phyloP scores from a whole-genome alignment of 306 rosid genomes.

The Dryas alaskensis region DNA sequence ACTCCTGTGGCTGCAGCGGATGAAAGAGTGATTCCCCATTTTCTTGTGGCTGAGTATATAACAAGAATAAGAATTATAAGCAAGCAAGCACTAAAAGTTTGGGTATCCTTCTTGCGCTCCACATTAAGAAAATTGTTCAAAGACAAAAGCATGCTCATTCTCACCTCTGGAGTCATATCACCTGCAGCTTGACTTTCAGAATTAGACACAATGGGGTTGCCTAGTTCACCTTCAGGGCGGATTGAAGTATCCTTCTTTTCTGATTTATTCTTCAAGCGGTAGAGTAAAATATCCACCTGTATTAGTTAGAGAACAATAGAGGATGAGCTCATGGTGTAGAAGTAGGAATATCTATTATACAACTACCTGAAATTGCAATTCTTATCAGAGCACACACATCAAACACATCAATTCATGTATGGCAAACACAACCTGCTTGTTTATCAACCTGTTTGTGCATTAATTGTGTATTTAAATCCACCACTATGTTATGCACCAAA shows the following conservation, averaged over 20 bases:
- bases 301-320: conserved; percentile 19
- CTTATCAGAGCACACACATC: not conserved
- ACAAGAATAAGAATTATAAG: no score
- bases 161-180: conserved; percentile 7
- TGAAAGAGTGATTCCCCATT: not conserved
- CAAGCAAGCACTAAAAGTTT: not conserved
- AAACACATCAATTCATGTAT: no score
- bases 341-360: no score
- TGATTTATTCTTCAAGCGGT: conserved; percentile 36
- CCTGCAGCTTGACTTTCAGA: conserved; percentile 1
- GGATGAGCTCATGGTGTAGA: no score
- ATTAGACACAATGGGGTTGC: conserved; percentile 16
- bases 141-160: no score
- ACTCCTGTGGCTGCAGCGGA: not conserved
- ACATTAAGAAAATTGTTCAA: not conserved
- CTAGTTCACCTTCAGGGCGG: conserved; percentile 27
- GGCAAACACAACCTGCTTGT: no score
- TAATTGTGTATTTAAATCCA: no score
- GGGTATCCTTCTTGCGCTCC: not conserved
- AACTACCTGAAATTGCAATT: no score
- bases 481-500: not conserved
- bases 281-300: conserved; percentile 50
- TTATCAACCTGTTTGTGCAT: not conserved
- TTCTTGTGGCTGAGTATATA: no score
- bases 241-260: conserved; percentile 17